Conservation (phyloP, 2,329 filamentous ascomycete genomes). For the Epichloe gansuensis region DNA sequence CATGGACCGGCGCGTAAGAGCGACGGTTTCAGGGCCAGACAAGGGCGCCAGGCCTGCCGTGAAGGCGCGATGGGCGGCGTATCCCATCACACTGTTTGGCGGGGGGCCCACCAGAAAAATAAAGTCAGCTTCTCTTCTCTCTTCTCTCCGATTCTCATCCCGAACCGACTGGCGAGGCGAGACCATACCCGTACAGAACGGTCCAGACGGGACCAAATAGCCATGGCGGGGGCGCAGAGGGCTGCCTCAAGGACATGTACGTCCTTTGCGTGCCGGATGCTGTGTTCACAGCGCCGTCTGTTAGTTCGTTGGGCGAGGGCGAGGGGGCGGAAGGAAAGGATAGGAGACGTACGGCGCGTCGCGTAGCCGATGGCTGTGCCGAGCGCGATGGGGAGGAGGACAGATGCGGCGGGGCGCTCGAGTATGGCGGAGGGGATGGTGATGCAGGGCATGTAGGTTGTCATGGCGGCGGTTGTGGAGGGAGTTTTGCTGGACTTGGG, state of each 20-base stretch:
- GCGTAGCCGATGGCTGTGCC: conserved; percentile 64
- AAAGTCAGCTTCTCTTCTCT: no score
- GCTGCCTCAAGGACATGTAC: conserved; percentile 57
- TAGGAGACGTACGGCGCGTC: conserved; percentile 43
- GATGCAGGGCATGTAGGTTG: conserved; percentile 64
- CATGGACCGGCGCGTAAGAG: conserved; percentile 50
- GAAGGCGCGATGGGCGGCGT: conserved; percentile 71
- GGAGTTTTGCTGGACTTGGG: no score
- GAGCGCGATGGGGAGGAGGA: conserved; percentile 62
- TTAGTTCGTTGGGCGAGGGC: background rate
- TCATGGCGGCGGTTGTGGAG: conserved; percentile 40
- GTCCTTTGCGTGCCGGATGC: conserved; percentile 46
- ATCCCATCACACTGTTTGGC: conserved; percentile 60
- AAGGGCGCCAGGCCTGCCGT: conserved; percentile 47
- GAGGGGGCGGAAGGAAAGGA: background rate
- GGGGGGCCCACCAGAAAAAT: background rate
- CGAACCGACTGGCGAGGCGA: background rate
- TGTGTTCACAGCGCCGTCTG: conserved; percentile 15
- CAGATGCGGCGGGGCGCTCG: conserved; percentile 56
- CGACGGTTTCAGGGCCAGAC: conserved; percentile 39
- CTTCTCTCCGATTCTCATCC: background rate
- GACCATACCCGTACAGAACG: conserved; percentile 42
- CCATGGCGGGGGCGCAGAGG: conserved; percentile 48
- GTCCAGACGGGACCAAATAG: conserved; percentile 58
- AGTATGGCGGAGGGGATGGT: conserved; percentile 64